Evolutionary conservation across 345 rosid species (phyloP).

Genomic region (Salix suchowensis): DNA sequence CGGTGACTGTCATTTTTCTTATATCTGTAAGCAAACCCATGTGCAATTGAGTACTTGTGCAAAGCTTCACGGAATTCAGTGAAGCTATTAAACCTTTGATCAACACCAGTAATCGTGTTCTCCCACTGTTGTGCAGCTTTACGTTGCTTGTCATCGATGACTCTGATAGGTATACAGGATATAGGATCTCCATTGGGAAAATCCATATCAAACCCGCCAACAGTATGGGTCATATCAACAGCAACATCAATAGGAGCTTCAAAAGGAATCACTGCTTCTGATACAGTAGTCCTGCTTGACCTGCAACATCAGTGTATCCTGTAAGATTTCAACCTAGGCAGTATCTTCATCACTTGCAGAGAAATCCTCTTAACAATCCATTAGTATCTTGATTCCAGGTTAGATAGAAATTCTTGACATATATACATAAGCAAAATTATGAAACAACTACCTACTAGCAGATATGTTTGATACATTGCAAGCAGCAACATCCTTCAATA

Average conservation of each 20-base stretch:
- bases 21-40: constrained; percentile 79
- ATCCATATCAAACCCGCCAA: constrained; percentile 22
- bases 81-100: constrained; percentile 78
- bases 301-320: constrained; percentile 28
- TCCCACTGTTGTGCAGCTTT: constrained; percentile 82
- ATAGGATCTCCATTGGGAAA: constrained; percentile 41
- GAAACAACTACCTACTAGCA: constrained; percentile 57
- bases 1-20: constrained; percentile 93
- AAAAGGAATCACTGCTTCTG: constrained; percentile 50
- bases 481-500: constrained; percentile 55
- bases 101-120: constrained; percentile 80
- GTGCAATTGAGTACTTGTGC: constrained; percentile 85
- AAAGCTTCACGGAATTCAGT: constrained; percentile 82
- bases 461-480: constrained; percentile 52
- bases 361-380: no score
- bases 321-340: constrained; percentile 4
- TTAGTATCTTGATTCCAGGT: no score
- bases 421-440: background rate
- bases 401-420: no score
- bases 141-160: constrained; percentile 42
- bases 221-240: constrained; percentile 7
- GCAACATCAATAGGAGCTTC: constrained; percentile 37
- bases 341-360: no score
- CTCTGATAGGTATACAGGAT: constrained; percentile 31
- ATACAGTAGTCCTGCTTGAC: constrained; percentile 68